Base-by-base conservation (phyloP, 2,329 filamentous ascomycete genomes). In the Exutisphaerella laricina region DNA sequence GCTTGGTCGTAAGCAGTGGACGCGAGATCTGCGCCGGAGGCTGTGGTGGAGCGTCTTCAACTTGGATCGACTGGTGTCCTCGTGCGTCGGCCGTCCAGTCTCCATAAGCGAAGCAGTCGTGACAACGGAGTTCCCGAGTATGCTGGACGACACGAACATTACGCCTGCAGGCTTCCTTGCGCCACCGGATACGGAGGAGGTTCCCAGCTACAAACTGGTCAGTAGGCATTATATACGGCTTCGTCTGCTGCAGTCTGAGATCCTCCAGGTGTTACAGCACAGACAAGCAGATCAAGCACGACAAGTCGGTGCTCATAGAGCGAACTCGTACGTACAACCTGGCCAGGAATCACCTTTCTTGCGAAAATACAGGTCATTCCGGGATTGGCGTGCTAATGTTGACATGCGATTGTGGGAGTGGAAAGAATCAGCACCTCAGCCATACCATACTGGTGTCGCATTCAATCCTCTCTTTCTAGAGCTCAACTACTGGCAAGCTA, bases 11-110 rank as follows among this genome's bases (percentile, higher is more conserved):
- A 77, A 86, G 44, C 80, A 94, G 64, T 96, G 88, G 76, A 75
- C 88, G 28, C 80, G 90, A 40, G 92, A 97, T 63, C 75, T 95
- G 50, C 80, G 88, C 39, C 77, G 90, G 43, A 78, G 90, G 22
- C 72, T 97, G 10, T 97, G 89, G 88, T 97, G 92, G 90, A 95
- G 88, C 67, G 89, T 89, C 1, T 97, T 97, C 66, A 90, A 54
- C 28, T 43, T 97, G 42, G 90, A 97, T 65, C 79, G 90, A n/a
- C 79, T 97, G 4, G 90, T 97, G 38, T 92, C 88, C 58, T 89
- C 88, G 16, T 96, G 89, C 56, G 90, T 97, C 18, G 90, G 90
- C 26, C 76, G 90, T 42, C 92, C 90, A 5, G 94, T 96, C 58
- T 89, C 90, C 21, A 88, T 97, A 50, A 89, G 85, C n/a, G 92